A percentile compares a stretch with the other conserved stretches of the same genome.
Evolutionary conservation across 176 grass and related monocot species (phyloP).

Genomic region (Neostapfia colusana): DNA sequence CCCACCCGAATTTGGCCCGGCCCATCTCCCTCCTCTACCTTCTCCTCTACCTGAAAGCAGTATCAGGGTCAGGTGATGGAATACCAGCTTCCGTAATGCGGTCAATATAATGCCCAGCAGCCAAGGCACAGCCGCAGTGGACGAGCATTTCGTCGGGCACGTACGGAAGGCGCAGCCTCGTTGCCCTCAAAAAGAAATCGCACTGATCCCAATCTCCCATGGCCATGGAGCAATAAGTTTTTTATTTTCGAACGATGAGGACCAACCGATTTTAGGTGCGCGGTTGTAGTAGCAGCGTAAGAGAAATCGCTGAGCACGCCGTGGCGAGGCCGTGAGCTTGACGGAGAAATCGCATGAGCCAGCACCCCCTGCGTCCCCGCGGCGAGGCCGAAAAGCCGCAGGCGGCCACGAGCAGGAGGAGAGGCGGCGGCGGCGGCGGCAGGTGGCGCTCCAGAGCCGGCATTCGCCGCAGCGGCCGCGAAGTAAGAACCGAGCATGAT

Average conservation of each 20-base stretch:
- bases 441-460: conserved; percentile 20
- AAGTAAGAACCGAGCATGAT: neutral
- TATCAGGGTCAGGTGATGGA: no score
- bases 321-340: conserved; percentile 1
- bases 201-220: neutral
- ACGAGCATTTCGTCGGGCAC: no score
- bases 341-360: conserved; percentile 64
- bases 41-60: no score
- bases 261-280: neutral
- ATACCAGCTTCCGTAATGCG: no score
- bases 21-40: no score
- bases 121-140: no score
- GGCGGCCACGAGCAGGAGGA: conserved; percentile 20
- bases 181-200: neutral
- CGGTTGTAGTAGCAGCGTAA: neutral
- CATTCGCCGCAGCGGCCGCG: conserved; percentile 43
- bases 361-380: neutral
- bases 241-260: neutral
- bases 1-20: no score
- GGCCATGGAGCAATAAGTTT: neutral
- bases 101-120: no score
- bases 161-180: no score
- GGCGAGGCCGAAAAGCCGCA: conserved; percentile 12
- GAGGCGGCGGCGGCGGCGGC: no score
- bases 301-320: no score